Evolutionary conservation across 495 filamentous ascomycete genomes (phyloP), one percentile per base, ranked within the genome.

Genomic region (Terfezia claveryi): DNA sequence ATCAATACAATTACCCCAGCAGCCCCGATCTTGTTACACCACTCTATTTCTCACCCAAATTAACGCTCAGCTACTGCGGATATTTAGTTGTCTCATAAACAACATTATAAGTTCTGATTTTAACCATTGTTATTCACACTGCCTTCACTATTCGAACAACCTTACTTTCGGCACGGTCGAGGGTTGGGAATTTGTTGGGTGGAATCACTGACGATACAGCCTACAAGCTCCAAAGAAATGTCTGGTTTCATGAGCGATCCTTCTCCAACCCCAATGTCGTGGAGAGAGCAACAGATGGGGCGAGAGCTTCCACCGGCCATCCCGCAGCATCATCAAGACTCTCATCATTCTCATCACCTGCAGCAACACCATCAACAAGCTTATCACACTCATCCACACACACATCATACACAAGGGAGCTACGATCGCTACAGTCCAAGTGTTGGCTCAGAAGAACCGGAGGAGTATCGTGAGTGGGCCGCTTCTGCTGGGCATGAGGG

Each of bases 141-240:
- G 63, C 63, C 63, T 65, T 63, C 63, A 65, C 53, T 65, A 65
- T 57, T 62, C 14, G 53, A 65, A 38, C 44, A 54, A 38, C 53
- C 61, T 51, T 54, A 59, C 46, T 57, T 61, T 55, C 61, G 57
- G 55, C 56, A 59, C 59, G 62, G 56, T 57, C 60, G 63, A 57
- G 63, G 62, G 54, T 53, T 65, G 49, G 63, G 61, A 57, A 56
- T 41, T 55, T 65, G 62, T 55, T 65, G 62, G 62, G 62, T 58
- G 56, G 55, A 61, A 44, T 37, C 57, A 53, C 63, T 59, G 32
- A 44, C 61, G 55, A 59, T 56, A 41, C 64, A 64, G 55, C 38
- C 44, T 54, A 58, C 58, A 38, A 64, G 49, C 57, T 54, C 52
- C 16, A 51, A 6, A 44, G 37, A 65, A 37, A 65, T 65, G 63